Evolutionary conservation across 2,329 filamentous ascomycete species (phyloP), one percentile per base, ranked within the genome.

Genomic region (Penicillium sp.): DNA sequence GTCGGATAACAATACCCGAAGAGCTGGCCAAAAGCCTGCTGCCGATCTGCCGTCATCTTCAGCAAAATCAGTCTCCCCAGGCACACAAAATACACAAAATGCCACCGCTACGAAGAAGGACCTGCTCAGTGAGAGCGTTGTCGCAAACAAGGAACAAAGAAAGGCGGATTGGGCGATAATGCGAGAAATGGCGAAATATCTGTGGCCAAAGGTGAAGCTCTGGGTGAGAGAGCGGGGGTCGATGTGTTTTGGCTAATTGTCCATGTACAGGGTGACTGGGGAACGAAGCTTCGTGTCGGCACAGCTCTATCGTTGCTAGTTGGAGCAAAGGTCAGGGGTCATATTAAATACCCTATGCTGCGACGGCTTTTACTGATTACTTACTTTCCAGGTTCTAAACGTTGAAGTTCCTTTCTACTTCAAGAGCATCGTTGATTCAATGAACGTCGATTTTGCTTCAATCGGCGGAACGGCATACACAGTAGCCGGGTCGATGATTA

Each of bases 381-480:
- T 58, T 38, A 30, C 13, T 58, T 45, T 61, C 38, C 75, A 84
- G 85, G 77, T 96, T 53, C 83, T 99, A 72, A 99, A 98, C 77
- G 95, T 99, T 17, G 93, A 99, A 81, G 92, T 99, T 51, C 95
- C 95, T 0, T 99, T 99, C 76, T 99, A 97, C 83, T 99, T 99
- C 83, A 98, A 98, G 83, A 93, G 83, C 77, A 98, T 99, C 67
- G 92, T 99, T 47, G 96, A 99, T 77, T 89, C 92, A 21, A 97
- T 99, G 92, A 99, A 99, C 76, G 86, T 99, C 69, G 95, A 99
- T 77, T 89, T 97, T 74, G 86, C 87, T n/a, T 85, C 90, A 17
- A 81, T 91, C 6, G 94, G 93, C n/a, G 93, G 93, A 7, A 97
- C 93, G 0, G 93, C 92, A 30, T 91, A 90, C 56, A 93, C 92